A percentile compares a stretch with the other conserved stretches of the same genome.
phyloP scores from a whole-genome alignment of 768 basidiomycete species.

The Termitomyces sp. region DNA sequence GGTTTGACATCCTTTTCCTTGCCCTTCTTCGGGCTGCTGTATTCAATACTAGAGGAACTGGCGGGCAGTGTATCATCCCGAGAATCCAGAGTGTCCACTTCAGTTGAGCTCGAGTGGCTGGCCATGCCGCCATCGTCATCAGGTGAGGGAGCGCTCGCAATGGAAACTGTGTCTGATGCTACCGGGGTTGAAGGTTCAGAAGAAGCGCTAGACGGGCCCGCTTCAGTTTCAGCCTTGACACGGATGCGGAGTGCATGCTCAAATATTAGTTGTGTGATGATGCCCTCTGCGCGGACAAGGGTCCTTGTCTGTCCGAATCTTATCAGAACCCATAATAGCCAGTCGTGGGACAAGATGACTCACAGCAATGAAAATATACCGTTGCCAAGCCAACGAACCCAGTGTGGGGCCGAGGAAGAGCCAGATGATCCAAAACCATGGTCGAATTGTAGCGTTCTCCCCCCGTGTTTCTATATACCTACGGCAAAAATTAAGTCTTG shows the following conservation, averaged over 20 bases:
- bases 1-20: conserved; percentile 8
- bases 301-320: conserved; percentile 36
- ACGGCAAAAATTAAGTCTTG: conserved; percentile 11
- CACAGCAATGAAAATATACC: conserved; percentile 49
- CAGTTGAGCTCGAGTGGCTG: conserved; percentile 7
- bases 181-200: conserved; percentile 8
- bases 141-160: neutral
- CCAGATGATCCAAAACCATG: conserved; percentile 66
- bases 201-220: conserved; percentile 8
- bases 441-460: conserved; percentile 43
- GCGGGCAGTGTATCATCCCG: conserved; percentile 15
- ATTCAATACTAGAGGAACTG: conserved; percentile 15
- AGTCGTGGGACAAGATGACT: conserved; percentile 4
- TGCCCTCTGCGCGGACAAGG: conserved; percentile 44
- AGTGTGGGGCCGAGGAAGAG: conserved; percentile 47
- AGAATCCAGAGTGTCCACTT: conserved; percentile 17
- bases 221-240: conserved; percentile 42
- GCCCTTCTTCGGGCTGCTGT: conserved; percentile 10
- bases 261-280: conserved; percentile 39
- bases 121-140: conserved; percentile 1
- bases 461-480: conserved; percentile 60
- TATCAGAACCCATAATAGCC: neutral
- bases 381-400: conserved; percentile 43
- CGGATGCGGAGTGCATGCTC: conserved; percentile 57
- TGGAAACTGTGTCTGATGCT: conserved; percentile 13